A percentile compares a stretch with the other conserved stretches of the same genome.
phyloP scores from a whole-genome alignment of 1,284 basidiomycete species.

The Rhizoctonia solani region DNA sequence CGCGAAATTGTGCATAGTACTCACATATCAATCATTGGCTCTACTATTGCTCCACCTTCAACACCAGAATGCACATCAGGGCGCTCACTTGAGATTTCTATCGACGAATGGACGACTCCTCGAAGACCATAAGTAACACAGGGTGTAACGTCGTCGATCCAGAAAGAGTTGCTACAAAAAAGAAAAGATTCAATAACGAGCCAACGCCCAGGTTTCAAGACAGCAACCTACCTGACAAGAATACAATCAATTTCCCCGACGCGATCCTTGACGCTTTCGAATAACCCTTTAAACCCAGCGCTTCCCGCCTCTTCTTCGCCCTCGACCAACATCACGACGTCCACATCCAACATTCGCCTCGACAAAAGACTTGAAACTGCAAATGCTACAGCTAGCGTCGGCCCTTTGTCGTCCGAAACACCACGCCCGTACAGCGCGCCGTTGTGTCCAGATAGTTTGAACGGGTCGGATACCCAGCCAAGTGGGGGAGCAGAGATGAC shows the following conservation, averaged over 20 bases:
- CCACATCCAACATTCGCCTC: constrained; percentile 74
- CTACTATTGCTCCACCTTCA: constrained; percentile 84
- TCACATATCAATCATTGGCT: constrained; percentile 93
- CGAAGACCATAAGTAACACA: constrained; percentile 95
- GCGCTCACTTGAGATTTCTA: constrained; percentile 69
- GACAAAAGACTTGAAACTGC: constrained; percentile 83
- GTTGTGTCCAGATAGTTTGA: constrained; percentile 79
- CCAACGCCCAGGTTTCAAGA: neutral
- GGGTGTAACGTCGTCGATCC: constrained; percentile 93
- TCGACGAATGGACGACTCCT: constrained; percentile 84
- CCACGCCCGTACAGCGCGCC: constrained; percentile 95
- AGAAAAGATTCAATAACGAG: neutral
- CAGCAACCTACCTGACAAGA: constrained; percentile 64
- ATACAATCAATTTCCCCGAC: constrained; percentile 88
- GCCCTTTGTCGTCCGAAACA: constrained; percentile 90
- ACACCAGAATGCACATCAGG: constrained; percentile 90
- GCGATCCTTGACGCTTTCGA: constrained; percentile 53
- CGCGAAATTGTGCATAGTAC: constrained; percentile 42
- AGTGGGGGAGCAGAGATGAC: constrained; percentile 77
- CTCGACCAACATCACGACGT: constrained; percentile 90
- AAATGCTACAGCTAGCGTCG: constrained; percentile 88
- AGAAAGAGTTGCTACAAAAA: constrained; percentile 82
- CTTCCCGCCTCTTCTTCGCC: constrained; percentile 97
- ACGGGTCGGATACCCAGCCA: constrained; percentile 87
- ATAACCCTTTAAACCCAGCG: constrained; percentile 69